Conservation (phyloP, 2,329 filamentous ascomycete species). For the Botryotinia calthae region DNA sequence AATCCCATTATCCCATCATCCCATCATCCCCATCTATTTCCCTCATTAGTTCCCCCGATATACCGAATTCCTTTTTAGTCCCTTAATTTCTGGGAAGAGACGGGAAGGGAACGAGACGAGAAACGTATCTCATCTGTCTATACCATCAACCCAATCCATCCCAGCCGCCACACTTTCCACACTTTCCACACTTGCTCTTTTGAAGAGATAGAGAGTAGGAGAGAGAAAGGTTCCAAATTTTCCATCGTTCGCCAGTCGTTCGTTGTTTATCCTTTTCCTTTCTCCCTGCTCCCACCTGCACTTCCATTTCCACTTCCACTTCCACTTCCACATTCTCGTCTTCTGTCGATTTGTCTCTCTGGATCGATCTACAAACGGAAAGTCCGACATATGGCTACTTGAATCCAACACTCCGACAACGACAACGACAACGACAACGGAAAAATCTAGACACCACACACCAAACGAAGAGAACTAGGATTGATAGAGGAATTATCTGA, state of each 20-base stretch:
- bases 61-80: not conserved
- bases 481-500: not conserved
- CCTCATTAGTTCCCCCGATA: not conserved
- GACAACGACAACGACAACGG: not conserved
- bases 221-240: not conserved
- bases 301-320: too few species aligned
- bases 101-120: not conserved
- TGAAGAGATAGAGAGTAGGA: not conserved
- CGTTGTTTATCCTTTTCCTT: not conserved
- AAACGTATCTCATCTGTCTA: not conserved
- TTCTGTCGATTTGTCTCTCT: not conserved
- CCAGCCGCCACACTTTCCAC: not conserved
- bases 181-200: not conserved
- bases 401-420: not conserved
- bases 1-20: not conserved
- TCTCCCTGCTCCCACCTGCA: not conserved
- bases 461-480: not conserved
- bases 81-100: not conserved
- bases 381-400: not conserved
- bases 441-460: not conserved
- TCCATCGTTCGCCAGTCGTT: not conserved
- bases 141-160: not conserved
- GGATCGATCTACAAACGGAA: not conserved
- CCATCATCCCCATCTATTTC: not conserved
- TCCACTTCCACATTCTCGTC: not conserved